Evolutionary conservation across 2,329 filamentous ascomycete genomes (phyloP).

Genomic region (Alternaria dauci): DNA sequence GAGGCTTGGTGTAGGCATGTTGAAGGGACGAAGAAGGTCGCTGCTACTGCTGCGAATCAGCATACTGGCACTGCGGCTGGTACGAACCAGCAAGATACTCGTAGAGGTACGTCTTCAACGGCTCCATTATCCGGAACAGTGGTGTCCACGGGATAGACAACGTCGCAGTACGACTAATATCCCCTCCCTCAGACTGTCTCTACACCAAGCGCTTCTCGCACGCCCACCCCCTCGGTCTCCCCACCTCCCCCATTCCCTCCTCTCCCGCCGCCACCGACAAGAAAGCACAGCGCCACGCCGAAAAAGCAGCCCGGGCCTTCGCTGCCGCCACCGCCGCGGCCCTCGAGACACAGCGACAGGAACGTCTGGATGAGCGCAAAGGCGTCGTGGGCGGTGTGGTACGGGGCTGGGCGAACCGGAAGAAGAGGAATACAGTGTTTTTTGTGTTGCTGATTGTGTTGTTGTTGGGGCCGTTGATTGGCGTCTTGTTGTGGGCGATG

Average conservation of each 20-base stretch:
- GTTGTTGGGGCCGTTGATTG: not conserved
- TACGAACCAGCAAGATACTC: not conserved
- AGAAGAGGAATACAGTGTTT: not conserved
- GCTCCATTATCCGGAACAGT: not conserved
- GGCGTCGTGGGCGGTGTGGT: not conserved
- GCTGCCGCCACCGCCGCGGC: not conserved
- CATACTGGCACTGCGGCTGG: not conserved
- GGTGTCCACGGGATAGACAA: not conserved
- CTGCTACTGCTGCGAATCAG: not conserved
- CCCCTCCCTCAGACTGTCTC: not conserved
- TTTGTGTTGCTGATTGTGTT: conserved; percentile 1
- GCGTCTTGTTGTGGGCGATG: conserved; percentile 6
- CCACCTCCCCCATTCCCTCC: not conserved
- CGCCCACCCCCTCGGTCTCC: not conserved
- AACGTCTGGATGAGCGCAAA: not conserved
- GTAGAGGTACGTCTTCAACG: not conserved
- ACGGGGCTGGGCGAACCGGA: not conserved
- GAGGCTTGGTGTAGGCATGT: not conserved
- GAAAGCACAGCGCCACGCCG: not conserved
- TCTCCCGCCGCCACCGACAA: not conserved
- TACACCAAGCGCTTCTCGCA: conserved; percentile 11
- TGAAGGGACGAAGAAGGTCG: not conserved
- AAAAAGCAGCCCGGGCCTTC: not conserved
- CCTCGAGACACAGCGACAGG: rapidly evolving
- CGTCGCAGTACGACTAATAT: too few species aligned